Percentiles rank a stretch among this genome's conserved stretches.
phyloP scores from a whole-genome alignment of 352 stramenopile species.

The Globisporangium barbulae region DNA sequence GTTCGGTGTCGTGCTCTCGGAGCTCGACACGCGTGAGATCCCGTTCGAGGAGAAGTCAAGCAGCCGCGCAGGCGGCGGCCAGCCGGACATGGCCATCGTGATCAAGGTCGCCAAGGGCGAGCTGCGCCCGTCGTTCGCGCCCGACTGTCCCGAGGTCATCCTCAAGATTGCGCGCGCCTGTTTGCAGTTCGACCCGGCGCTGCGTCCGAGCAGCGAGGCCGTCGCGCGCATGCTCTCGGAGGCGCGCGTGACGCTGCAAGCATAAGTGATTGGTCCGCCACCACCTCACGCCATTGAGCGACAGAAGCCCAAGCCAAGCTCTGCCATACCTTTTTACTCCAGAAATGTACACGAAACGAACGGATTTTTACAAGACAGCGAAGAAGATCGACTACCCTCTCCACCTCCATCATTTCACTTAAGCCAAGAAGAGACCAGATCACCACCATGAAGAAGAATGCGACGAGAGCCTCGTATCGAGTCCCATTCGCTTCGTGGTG shows the following conservation, averaged over 20 bases:
- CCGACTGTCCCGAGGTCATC: slow-evolving; percentile 39
- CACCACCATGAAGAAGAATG: too few relatives aligned
- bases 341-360: slow-evolving; percentile 13
- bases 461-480: too few relatives aligned
- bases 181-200: slow-evolving; percentile 79
- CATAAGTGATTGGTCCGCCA: background rate
- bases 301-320: background rate
- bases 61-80: slow-evolving; percentile 46
- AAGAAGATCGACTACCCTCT: background rate
- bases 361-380: slow-evolving; percentile 3
- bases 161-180: slow-evolving; percentile 76
- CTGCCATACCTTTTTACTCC: background rate
- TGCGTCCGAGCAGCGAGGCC: slow-evolving; percentile 64
- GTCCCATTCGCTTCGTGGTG: background rate
- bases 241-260: slow-evolving; percentile 55
- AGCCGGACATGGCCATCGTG: slow-evolving; percentile 81
- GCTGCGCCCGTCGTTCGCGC: slow-evolving; percentile 69
- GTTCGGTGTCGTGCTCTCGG: slow-evolving; percentile 84
- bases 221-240: slow-evolving; percentile 83
- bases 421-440: background rate
- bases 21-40: slow-evolving; percentile 86
- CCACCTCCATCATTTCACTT: background rate
- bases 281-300: background rate
- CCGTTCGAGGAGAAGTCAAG: slow-evolving; percentile 84
- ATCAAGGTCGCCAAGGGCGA: slow-evolving; percentile 79